phyloP scores from a whole-genome alignment of 768 basidiomycete genomes.

The Mycena polygramma region DNA sequence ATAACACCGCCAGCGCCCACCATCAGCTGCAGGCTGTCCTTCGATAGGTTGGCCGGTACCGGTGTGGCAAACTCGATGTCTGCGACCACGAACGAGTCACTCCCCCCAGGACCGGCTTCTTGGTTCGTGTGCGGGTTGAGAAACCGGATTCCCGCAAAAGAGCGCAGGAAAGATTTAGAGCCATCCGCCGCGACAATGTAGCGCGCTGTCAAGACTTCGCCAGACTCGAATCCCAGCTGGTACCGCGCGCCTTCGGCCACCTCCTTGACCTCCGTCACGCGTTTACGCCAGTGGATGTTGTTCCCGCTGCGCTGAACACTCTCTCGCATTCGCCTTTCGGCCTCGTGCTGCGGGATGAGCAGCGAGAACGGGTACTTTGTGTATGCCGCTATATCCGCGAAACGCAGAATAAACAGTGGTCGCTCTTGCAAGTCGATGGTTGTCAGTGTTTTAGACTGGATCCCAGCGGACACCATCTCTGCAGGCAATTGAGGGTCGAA shows the following conservation, averaged over 20 bases:
- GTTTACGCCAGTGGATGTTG: slow-evolving; percentile 46
- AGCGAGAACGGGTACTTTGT: slow-evolving; percentile 54
- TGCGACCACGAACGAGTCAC: slow-evolving; percentile 17
- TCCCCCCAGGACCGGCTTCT: not conserved
- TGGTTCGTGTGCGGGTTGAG: slow-evolving; percentile 20
- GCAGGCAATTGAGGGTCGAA: slow-evolving; percentile 4
- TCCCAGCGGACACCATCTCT: slow-evolving; percentile 17
- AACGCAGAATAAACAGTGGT: slow-evolving; percentile 48
- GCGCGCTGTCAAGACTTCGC: slow-evolving; percentile 40
- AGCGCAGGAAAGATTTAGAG: slow-evolving; percentile 47
- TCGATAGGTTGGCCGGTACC: slow-evolving; percentile 11
- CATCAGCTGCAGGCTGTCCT: slow-evolving; percentile 20
- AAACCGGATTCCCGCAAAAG: slow-evolving; percentile 13
- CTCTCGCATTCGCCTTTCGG: slow-evolving; percentile 51
- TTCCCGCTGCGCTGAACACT: slow-evolving; percentile 47
- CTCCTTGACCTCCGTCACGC: slow-evolving; percentile 46
- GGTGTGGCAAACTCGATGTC: slow-evolving; percentile 17
- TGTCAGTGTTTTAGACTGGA: slow-evolving; percentile 43
- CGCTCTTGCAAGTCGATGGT: slow-evolving; percentile 51
- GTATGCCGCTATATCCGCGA: slow-evolving; percentile 37
- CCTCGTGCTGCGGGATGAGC: slow-evolving; percentile 52
- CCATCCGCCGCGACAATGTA: slow-evolving; percentile 63
- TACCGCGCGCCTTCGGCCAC: slow-evolving; percentile 41
- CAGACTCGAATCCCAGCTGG: slow-evolving; percentile 41
- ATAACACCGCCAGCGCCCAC: slow-evolving; percentile 24